phyloP scores from a whole-genome alignment of 2,329 filamentous ascomycete genomes.

The Didymella pomorum region DNA sequence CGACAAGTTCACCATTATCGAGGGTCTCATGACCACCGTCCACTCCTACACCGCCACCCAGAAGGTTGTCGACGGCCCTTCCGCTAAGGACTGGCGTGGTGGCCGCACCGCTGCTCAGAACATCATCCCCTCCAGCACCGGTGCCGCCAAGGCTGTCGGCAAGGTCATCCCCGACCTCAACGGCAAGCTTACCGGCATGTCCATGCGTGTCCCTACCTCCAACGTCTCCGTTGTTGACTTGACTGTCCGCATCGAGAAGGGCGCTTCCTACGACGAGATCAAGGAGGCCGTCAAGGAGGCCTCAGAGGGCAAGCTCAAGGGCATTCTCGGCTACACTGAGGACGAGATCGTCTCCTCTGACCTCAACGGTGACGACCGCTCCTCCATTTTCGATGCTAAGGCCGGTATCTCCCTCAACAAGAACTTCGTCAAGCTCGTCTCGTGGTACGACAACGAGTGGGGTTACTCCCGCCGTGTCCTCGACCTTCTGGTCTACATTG shows the following conservation, averaged over 20 bases:
- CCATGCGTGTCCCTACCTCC: slow-evolving; percentile 97
- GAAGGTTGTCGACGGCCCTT: slow-evolving; percentile 99
- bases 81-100: slow-evolving; percentile 98
- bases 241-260: slow-evolving; percentile 93
- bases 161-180: slow-evolving; percentile 99
- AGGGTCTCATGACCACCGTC: slow-evolving; percentile 99
- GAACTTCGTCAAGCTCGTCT: slow-evolving; percentile 98
- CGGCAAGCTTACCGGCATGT: slow-evolving; percentile 99
- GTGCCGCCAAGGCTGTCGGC: slow-evolving; percentile 99
- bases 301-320: slow-evolving; percentile 83
- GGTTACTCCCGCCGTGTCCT: slow-evolving; percentile 88
- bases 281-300: slow-evolving; percentile 88
- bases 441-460: slow-evolving; percentile 99
- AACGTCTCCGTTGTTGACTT: slow-evolving; percentile 99
- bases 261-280: slow-evolving; percentile 87
- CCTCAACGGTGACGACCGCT: slow-evolving; percentile 89
- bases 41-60: slow-evolving; percentile 99
- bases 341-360: slow-evolving; percentile 96
- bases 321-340: slow-evolving; percentile 93
- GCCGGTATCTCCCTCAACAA: slow-evolving; percentile 98
- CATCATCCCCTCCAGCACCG: slow-evolving; percentile 99
- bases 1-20: slow-evolving; percentile 96
- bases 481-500: slow-evolving; percentile 58
- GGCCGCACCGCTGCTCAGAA: slow-evolving; percentile 98
- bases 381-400: slow-evolving; percentile 99